Base-by-base conservation (phyloP, 2,329 filamentous ascomycete species). In the Pseudogymnoascus sp. region DNA sequence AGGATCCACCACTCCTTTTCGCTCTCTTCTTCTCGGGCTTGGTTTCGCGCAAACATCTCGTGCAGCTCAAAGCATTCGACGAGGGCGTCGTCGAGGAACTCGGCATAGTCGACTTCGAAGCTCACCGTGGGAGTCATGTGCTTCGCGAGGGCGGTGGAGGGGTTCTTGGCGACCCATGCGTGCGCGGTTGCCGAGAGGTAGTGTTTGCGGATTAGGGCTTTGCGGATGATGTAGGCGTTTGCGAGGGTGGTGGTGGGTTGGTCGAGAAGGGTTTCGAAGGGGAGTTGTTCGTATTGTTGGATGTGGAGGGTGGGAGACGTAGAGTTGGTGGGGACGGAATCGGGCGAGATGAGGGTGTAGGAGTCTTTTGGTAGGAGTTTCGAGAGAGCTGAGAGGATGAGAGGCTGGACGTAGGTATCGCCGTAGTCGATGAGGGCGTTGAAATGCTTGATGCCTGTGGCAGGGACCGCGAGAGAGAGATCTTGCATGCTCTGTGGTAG, bases 161-260 rank as follows among this genome's bases (percentile, higher is more conserved):
- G 91, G 69, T 94, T 81, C 74, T 99, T 99, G 39, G 87, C 85
- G 4, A 90, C 79, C 91, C 92, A 97, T 72, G 90, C 88, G 55
- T 89, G 83, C 21, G 96, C 84, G 0, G 92, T 97, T 19, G 87
- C 85, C 3, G 89, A 88, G 2, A 99, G 82, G 73, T 94, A 97
- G 74, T 99, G 94, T 75, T 99, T 99, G 64, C 94, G 85, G 69
- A 97, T 97, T 19, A 99, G 80, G 0, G 94, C 94, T 78, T 97
- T 97, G 70, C 94, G 89, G 73, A 97, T 95, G 72, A 97, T 83
- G 75, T 97, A 97, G 71, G 91, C 90, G 75, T 97, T 97, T 68
- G 90, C 81, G 1, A 96, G 79, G 10, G 82, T 84, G 0, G 83
- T 85, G 0, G 75, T 72, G 0, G 88, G 76, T 68, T 91, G 80